Conservation (phyloP, 2,329 filamentous ascomycete genomes). For the Atkinsonella hypoxylon region DNA sequence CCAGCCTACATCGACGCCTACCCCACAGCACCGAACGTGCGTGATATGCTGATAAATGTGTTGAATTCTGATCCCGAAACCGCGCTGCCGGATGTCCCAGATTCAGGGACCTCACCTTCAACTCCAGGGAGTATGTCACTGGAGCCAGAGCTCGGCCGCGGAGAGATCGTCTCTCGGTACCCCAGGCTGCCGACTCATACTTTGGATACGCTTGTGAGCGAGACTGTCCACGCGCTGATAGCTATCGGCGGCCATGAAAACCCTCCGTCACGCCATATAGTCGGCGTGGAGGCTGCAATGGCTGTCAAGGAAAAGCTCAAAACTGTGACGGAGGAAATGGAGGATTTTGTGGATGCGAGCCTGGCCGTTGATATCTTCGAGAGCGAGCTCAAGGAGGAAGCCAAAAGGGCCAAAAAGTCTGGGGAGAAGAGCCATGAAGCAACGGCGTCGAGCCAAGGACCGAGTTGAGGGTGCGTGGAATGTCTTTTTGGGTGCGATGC, state of each 20-base stretch:
- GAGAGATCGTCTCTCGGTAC: conserved; percentile 53
- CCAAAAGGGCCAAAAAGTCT: conserved; percentile 26
- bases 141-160: conserved; percentile 21
- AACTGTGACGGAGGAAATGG: conserved; percentile 88
- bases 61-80: conserved; percentile 64
- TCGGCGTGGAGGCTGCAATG: conserved; percentile 75
- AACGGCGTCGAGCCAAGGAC: background rate
- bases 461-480: background rate
- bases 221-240: conserved; percentile 83
- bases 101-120: conserved; percentile 17
- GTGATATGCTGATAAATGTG: conserved; percentile 71
- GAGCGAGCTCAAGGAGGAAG: conserved; percentile 40
- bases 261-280: conserved; percentile 85
- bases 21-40: conserved; percentile 60
- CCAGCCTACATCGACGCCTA: conserved; percentile 31
- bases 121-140: conserved; percentile 21
- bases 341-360: conserved; percentile 90
- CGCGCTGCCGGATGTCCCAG: conserved; percentile 24
- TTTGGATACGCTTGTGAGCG: conserved; percentile 63
- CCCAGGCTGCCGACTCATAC: conserved; percentile 57
- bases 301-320: conserved; percentile 94
- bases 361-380: conserved; percentile 68
- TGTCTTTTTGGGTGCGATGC: background rate
- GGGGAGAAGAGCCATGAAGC: conserved; percentile 14
- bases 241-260: conserved; percentile 95